Conservation (phyloP, 2,329 filamentous ascomycete genomes). For the Ophiostoma ulmi region DNA sequence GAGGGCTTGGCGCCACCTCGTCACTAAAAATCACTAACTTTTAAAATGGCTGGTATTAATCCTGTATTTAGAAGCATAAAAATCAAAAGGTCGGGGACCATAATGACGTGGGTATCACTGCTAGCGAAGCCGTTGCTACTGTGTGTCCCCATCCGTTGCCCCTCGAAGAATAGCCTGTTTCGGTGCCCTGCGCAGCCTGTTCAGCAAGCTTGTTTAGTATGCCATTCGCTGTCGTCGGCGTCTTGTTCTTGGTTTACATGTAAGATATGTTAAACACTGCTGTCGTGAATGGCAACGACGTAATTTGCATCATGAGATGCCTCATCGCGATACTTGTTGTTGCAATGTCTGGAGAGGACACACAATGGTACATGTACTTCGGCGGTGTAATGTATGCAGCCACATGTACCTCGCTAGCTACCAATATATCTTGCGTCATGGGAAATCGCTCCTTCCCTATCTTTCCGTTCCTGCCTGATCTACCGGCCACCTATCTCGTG, state of each 20-base stretch:
- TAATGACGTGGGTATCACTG: not conserved
- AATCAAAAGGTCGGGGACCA: not conserved
- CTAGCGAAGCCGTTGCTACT: not conserved
- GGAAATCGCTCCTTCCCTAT: conserved; percentile 6
- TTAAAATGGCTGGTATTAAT: not conserved
- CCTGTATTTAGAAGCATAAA: not conserved
- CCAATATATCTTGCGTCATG: not conserved
- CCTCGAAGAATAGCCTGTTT: conserved; percentile 4
- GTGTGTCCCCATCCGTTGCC: not conserved
- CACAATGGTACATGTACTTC: not conserved
- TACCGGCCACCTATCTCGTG: not conserved
- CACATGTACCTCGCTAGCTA: not conserved
- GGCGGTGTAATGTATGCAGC: not conserved
- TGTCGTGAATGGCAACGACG: not conserved
- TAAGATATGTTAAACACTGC: not conserved
- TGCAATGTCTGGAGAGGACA: not conserved
- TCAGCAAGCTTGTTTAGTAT: not conserved
- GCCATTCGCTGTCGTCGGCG: conserved; percentile 4
- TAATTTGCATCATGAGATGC: not conserved
- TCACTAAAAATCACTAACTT: not conserved
- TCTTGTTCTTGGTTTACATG: not conserved
- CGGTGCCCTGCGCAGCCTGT: not conserved
- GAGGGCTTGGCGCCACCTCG: not conserved
- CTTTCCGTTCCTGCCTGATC: conserved; percentile 2
- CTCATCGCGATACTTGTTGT: not conserved